Evolutionary conservation across 345 rosid species (phyloP).

Genomic region (Microthlaspi erraticum): DNA sequence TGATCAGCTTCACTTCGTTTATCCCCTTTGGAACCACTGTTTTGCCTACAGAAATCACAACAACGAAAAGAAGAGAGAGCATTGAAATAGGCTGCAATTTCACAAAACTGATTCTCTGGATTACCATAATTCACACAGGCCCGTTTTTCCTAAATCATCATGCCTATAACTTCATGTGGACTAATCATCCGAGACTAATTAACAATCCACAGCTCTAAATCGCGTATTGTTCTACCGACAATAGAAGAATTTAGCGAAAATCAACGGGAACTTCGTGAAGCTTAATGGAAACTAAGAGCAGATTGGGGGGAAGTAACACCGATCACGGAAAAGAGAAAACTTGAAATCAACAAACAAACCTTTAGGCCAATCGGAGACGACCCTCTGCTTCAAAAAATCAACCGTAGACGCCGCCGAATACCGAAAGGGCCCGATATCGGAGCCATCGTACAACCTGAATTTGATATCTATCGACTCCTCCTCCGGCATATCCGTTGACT

Average conservation of each 20-base stretch:
- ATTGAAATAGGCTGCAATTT: background rate
- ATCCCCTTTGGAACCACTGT: constrained; percentile 71
- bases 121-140: background rate
- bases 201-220: constrained; percentile 4
- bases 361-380: constrained; percentile 95
- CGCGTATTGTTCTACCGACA: background rate
- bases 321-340: constrained; percentile 13
- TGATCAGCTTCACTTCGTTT: constrained; percentile 84
- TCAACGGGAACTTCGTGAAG: background rate
- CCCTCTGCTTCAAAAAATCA: constrained; percentile 86
- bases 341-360: constrained; percentile 48
- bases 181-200: constrained; percentile 13
- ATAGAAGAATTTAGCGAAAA: background rate
- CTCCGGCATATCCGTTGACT: constrained; percentile 73
- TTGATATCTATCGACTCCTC: constrained; percentile 83
- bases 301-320: background rate
- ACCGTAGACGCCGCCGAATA: constrained; percentile 84
- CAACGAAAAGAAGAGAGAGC: background rate
- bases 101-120: background rate
- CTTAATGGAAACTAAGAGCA: background rate
- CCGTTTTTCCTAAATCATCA: background rate
- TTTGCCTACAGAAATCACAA: constrained; percentile 68
- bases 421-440: constrained; percentile 90
- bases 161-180: constrained; percentile 4
- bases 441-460: constrained; percentile 90